phyloP scores from a whole-genome alignment of 306 rosid genomes.

The Abrus precatorius region DNA sequence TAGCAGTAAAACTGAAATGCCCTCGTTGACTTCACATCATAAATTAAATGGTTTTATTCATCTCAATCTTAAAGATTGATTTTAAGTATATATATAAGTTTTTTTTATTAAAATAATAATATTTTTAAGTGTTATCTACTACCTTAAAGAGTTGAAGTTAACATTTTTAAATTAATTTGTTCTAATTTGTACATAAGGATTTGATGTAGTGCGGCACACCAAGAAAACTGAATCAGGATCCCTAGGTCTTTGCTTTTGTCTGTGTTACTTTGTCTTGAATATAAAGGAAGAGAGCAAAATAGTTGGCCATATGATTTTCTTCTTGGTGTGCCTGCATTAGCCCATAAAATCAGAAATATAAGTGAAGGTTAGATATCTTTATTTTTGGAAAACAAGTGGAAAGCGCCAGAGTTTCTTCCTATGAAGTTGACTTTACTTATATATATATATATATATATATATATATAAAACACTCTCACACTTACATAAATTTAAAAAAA shows the following conservation, averaged over 20 bases:
- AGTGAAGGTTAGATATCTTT: not conserved
- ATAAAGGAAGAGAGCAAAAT: constrained; percentile 27
- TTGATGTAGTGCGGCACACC: constrained; percentile 11
- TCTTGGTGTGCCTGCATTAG: not conserved
- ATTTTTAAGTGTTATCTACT: no score
- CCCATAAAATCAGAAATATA: not conserved
- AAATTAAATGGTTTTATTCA: not conserved
- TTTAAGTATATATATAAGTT: no score
- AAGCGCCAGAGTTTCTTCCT: not conserved
- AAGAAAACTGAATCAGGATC: constrained; percentile 24
- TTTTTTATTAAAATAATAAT: no score
- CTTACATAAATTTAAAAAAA: no score
- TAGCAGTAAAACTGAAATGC: constrained; percentile 9
- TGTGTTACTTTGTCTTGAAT: constrained; percentile 4
- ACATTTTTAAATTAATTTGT: no score
- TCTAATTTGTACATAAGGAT: not conserved
- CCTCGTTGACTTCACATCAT: constrained; percentile 5
- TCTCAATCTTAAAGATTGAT: no score
- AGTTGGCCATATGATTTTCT: constrained; percentile 36
- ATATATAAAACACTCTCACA: no score
- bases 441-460: no score
- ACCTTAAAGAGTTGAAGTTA: no score
- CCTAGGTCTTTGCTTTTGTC: no score
- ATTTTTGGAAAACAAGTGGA: not conserved
- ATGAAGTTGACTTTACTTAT: not conserved